Conservation (phyloP, 441 rosid species). For the Gossypium davidsonii region DNA sequence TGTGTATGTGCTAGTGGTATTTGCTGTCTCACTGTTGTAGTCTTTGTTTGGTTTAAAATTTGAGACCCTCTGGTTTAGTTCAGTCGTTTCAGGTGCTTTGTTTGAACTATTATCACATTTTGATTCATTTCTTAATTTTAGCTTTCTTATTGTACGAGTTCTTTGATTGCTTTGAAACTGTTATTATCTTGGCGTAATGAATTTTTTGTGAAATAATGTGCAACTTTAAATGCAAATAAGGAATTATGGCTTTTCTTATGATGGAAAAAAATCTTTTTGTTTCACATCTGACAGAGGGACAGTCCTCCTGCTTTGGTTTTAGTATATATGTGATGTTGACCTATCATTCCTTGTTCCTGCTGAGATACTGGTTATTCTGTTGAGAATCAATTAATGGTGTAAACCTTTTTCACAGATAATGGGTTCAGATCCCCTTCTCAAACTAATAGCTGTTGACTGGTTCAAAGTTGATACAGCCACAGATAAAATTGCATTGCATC, state of each 20-base stretch:
- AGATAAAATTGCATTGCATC: conserved; percentile 73
- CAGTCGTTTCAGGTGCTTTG: not conserved
- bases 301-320: not conserved
- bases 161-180: not conserved
- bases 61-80: not conserved
- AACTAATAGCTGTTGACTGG: conserved; percentile 94
- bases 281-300: not conserved
- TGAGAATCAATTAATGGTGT: conserved; percentile 1
- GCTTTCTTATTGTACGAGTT: not conserved
- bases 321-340: not conserved
- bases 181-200: not conserved
- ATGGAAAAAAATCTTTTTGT: not conserved
- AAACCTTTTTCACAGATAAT: conserved; percentile 45
- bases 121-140: not conserved
- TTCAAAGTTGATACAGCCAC: conserved; percentile 65
- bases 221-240: not conserved
- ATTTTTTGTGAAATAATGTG: not conserved
- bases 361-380: not conserved
- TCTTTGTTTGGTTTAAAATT: not conserved
- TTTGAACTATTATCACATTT: conserved; percentile 2
- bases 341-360: not conserved
- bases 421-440: conserved; percentile 93
- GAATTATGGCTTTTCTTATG: conserved; percentile 1
- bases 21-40: not conserved
- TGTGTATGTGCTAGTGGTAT: not conserved